phyloP scores from a whole-genome alignment of 352 stramenopile genomes.

The Pythium aquatile region DNA sequence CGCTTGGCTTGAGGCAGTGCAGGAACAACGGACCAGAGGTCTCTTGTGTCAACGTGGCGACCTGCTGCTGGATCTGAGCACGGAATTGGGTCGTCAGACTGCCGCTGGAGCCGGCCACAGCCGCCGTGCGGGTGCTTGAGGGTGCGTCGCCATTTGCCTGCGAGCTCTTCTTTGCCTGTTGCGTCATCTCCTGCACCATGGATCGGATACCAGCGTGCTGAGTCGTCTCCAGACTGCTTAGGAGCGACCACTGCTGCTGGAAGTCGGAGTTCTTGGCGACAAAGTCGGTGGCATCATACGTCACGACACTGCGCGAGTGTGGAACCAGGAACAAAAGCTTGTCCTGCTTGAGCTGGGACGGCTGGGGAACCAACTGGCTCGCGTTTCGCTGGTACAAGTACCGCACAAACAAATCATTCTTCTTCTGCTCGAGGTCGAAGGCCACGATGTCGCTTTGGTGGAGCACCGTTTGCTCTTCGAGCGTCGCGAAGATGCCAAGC shows the following conservation, averaged over 20 bases:
- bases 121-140: neutral
- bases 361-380: slow-evolving; percentile 24
- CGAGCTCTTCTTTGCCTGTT: neutral
- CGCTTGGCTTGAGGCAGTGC: slow-evolving; percentile 25
- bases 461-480: slow-evolving; percentile 68
- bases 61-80: slow-evolving; percentile 18
- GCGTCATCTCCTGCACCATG: slow-evolving; percentile 30
- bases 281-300: slow-evolving; percentile 64
- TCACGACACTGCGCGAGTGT: slow-evolving; percentile 43
- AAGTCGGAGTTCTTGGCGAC: slow-evolving; percentile 72
- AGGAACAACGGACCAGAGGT: slow-evolving; percentile 17
- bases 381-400: slow-evolving; percentile 62
- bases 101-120: slow-evolving; percentile 2
- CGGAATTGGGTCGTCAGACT: slow-evolving; percentile 26
- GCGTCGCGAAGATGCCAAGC: slow-evolving; percentile 55
- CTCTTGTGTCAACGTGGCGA: neutral
- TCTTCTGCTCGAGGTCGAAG: slow-evolving; percentile 52
- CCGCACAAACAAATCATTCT: slow-evolving; percentile 62
- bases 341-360: slow-evolving; percentile 21
- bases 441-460: slow-evolving; percentile 54
- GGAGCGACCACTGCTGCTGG: slow-evolving; percentile 35
- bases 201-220: slow-evolving; percentile 26
- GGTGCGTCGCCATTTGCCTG: neutral
- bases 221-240: slow-evolving; percentile 35
- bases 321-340: slow-evolving; percentile 45